phyloP scores from a whole-genome alignment of 2,329 filamentous ascomycete species.

The Aspergillus calidoustus region DNA sequence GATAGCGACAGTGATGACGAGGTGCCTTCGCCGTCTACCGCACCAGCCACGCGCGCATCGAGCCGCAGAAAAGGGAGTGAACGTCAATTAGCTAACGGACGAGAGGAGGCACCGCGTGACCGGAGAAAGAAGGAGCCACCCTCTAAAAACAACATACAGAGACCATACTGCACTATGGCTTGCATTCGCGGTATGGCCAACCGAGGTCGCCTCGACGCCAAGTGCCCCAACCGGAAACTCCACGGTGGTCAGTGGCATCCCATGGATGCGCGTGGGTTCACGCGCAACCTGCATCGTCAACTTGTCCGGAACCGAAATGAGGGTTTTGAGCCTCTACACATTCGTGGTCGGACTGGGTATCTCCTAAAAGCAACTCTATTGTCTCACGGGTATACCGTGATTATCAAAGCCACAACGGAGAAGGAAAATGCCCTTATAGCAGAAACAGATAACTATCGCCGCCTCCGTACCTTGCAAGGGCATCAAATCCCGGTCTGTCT shows the following conservation, averaged over 20 bases:
- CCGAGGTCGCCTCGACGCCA: conserved; percentile 25
- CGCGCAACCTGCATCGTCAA: too few species aligned
- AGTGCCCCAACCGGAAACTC: conserved; percentile 40
- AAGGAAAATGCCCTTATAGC: conserved; percentile 26
- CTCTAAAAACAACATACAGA: conserved; percentile 14
- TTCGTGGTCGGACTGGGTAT: too few species aligned
- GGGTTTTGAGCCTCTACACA: too few species aligned
- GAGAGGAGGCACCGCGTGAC: conserved; percentile 18
- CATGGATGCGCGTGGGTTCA: conserved; percentile 24
- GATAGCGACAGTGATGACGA: conserved; percentile 26
- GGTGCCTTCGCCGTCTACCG: conserved; percentile 21
- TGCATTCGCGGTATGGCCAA: conserved; percentile 29
- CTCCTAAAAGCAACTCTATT: too few species aligned
- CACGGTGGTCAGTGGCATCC: conserved; percentile 36
- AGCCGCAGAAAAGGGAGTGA: conserved; percentile 34
- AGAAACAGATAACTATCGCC: conserved; percentile 31
- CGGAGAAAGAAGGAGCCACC: conserved; percentile 19
- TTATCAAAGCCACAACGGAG: too few species aligned
- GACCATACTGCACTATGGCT: conserved; percentile 27
- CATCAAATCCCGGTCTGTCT: conserved; percentile 32
- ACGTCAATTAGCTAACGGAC: conserved; percentile 23
- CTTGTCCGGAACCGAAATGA: too few species aligned
- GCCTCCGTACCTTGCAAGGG: conserved; percentile 29
- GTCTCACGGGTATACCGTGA: too few species aligned
- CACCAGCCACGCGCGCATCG: conserved; percentile 22